These are phyloP conservation scores for Venustampulla echinocandica DNA, from an alignment of 495 filamentous ascomycete species.

Conservation along the genomic window DNA sequence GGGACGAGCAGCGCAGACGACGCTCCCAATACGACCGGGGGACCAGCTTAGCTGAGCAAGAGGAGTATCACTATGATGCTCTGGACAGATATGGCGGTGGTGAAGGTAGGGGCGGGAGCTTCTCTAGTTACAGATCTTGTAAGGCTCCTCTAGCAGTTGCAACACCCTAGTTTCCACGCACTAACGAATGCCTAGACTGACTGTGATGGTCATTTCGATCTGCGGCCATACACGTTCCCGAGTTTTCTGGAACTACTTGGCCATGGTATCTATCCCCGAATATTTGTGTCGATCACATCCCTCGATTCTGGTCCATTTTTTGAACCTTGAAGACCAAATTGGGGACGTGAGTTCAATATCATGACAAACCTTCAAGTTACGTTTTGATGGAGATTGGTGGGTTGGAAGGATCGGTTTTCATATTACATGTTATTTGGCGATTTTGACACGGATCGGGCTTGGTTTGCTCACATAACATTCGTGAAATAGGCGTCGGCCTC, in stretches of 20 bases:
- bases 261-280: not conserved
- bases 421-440: not conserved
- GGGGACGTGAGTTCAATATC: not conserved
- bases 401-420: not conserved
- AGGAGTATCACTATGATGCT: constrained; percentile 45
- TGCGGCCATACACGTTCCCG: not conserved
- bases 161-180: not conserved
- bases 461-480: not conserved
- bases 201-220: not conserved
- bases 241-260: constrained; percentile 2
- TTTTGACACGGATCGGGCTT: not conserved
- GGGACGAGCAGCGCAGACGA: constrained; percentile 67
- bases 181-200: not conserved
- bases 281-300: not conserved
- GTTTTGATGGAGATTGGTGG: constrained; percentile 8
- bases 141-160: too few relatives aligned
- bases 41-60: constrained; percentile 44
- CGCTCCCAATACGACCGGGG: constrained; percentile 72
- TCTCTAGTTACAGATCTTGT: not conserved
- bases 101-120: not conserved
- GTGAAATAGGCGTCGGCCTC: not conserved
- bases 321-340: not conserved
- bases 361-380: not conserved
- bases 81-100: not conserved
- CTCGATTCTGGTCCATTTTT: not conserved